Conservation (phyloP, 352 stramenopile genomes). For the Pythium monospermum region DNA sequence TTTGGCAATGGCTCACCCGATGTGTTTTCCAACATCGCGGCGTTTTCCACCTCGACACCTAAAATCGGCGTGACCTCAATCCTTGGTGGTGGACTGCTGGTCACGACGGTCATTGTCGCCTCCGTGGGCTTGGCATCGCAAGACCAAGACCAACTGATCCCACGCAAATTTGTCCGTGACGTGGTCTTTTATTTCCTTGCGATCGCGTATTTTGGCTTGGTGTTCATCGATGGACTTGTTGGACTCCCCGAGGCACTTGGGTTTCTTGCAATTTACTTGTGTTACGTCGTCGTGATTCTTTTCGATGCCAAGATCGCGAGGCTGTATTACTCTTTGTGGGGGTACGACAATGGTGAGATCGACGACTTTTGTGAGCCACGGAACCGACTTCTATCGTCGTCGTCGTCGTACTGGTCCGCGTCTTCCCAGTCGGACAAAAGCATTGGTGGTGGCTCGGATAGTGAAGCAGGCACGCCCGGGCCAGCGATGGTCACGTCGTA, state of each 20-base stretch:
- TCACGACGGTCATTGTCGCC: constrained; percentile 76
- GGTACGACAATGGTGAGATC: constrained; percentile 27
- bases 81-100: constrained; percentile 59
- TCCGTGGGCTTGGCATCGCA: constrained; percentile 64
- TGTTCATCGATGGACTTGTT: constrained; percentile 63
- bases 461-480: background rate
- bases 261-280: constrained; percentile 66
- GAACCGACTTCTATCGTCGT: constrained; percentile 3
- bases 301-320: constrained; percentile 39
- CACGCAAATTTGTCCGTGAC: constrained; percentile 68
- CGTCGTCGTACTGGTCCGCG: background rate
- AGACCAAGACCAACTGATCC: constrained; percentile 69
- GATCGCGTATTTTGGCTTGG: constrained; percentile 60
- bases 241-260: constrained; percentile 39
- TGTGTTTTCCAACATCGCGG: constrained; percentile 78
- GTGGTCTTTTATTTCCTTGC: constrained; percentile 70
- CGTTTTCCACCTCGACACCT: constrained; percentile 55
- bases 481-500: constrained; percentile 21
- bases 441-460: constrained; percentile 6
- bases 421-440: constrained; percentile 22
- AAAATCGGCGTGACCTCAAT: constrained; percentile 68
- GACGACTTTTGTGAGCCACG: constrained; percentile 21
- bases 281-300: constrained; percentile 57
- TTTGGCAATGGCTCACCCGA: constrained; percentile 77
- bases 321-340: constrained; percentile 12